phyloP scores from a whole-genome alignment of 164 flowering plant genomes.

The Berberis thunbergii region DNA sequence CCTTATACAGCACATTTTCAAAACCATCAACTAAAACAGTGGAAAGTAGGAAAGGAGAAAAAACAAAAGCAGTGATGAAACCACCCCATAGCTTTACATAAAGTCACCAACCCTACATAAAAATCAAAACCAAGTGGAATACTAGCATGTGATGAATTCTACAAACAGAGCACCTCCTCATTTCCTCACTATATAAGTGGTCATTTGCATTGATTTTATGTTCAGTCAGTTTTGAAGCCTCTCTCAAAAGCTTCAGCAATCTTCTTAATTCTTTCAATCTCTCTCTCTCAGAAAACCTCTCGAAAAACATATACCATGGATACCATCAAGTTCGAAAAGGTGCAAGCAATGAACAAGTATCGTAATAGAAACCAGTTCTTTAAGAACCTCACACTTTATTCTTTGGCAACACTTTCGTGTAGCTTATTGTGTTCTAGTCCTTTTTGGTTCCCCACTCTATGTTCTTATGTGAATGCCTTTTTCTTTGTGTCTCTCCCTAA shows the following conservation, averaged over 20 bases:
- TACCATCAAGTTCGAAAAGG: slow-evolving; percentile 19
- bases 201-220: slow-evolving; percentile 18
- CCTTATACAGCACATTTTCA: no score
- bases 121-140: not conserved
- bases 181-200: slow-evolving; percentile 21
- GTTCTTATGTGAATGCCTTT: slow-evolving; percentile 20
- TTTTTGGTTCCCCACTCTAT: slow-evolving; percentile 32
- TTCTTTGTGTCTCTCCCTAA: slow-evolving; percentile 29
- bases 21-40: no score
- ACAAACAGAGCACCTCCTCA: not conserved
- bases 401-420: slow-evolving; percentile 27
- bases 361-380: slow-evolving; percentile 30
- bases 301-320: not conserved
- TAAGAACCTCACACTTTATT: slow-evolving; percentile 23
- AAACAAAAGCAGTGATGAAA: not conserved
- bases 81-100: slow-evolving; percentile 21
- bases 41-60: no score
- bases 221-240: slow-evolving; percentile 26
- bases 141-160: not conserved
- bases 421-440: slow-evolving; percentile 29
- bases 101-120: not conserved
- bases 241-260: not conserved
- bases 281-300: not conserved
- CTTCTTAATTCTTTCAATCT: not conserved
- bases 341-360: slow-evolving; percentile 39